phyloP scores from a whole-genome alignment of 306 rosid species.

The Lagenaria siceraria region DNA sequence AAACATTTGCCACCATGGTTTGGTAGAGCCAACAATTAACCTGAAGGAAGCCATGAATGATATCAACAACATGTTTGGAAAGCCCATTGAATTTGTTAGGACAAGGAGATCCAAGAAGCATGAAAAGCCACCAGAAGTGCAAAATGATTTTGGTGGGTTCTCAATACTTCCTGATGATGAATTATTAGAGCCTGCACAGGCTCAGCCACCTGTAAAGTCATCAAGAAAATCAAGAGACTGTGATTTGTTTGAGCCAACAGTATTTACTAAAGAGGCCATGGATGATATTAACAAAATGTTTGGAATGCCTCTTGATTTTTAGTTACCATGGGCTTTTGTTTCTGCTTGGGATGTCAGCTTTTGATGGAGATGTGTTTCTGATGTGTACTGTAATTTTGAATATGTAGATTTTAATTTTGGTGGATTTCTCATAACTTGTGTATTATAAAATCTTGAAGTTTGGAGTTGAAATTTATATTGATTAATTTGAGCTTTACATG shows the following conservation, averaged over 20 bases:
- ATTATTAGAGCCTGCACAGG: slow-evolving; percentile 18
- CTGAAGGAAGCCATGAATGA: slow-evolving; percentile 93
- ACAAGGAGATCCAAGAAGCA: slow-evolving; percentile 40
- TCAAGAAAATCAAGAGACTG: slow-evolving; percentile 25
- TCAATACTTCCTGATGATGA: slow-evolving; percentile 79
- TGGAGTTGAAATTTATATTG: background rate
- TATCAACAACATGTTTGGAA: slow-evolving; percentile 92
- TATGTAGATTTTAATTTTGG: background rate
- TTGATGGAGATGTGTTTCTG: background rate
- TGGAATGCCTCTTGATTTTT: slow-evolving; percentile 65
- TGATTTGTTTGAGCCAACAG: slow-evolving; percentile 72
- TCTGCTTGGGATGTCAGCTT: background rate
- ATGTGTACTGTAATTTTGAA: background rate
- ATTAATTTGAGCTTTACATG: background rate
- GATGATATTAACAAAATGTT: slow-evolving; percentile 89
- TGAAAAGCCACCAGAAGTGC: slow-evolving; percentile 35
- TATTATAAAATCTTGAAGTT: background rate
- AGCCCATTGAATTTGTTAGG: slow-evolving; percentile 79
- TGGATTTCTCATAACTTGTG: background rate
- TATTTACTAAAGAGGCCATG: slow-evolving; percentile 69
- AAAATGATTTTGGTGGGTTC: slow-evolving; percentile 46
- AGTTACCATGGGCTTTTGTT: background rate
- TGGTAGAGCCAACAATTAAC: slow-evolving; percentile 91
- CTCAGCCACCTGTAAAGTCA: slow-evolving; percentile 29
- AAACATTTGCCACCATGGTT: slow-evolving; percentile 90